phyloP scores from a whole-genome alignment of 345 rosid species.

The Anacardium occidentale region DNA sequence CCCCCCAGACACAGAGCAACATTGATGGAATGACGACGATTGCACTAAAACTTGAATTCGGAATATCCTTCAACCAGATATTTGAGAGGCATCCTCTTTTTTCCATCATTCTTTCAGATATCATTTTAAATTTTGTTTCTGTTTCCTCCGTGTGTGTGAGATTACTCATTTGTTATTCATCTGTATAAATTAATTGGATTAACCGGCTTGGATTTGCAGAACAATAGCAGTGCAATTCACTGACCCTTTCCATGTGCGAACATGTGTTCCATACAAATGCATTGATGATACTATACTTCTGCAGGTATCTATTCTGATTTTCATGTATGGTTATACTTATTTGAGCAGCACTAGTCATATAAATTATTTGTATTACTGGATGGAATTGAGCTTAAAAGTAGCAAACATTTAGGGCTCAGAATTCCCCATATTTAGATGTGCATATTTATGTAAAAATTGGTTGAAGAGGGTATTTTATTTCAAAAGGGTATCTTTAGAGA shows the following conservation, averaged over 20 bases:
- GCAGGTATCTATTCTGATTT: slow-evolving; percentile 58
- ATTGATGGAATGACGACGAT: slow-evolving; percentile 97
- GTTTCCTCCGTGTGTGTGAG: neutral
- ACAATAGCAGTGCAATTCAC: slow-evolving; percentile 95
- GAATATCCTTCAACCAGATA: slow-evolving; percentile 79
- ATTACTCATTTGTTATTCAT: neutral
- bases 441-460: neutral
- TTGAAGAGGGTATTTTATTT: neutral
- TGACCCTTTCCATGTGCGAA: slow-evolving; percentile 86
- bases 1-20: slow-evolving; percentile 64
- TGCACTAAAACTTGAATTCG: slow-evolving; percentile 92
- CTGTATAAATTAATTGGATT: slow-evolving; percentile 13
- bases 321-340: neutral
- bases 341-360: neutral
- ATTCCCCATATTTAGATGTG: neutral
- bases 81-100: slow-evolving; percentile 65
- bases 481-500: neutral
- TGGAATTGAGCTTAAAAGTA: neutral
- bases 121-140: slow-evolving; percentile 7
- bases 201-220: slow-evolving; percentile 39
- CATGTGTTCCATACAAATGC: slow-evolving; percentile 75
- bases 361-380: neutral
- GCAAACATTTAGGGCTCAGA: neutral
- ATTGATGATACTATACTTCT: slow-evolving; percentile 73
- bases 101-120: slow-evolving; percentile 12